Conservation (phyloP, 2,329 filamentous ascomycete genomes). For the Exophiala spinifera region DNA sequence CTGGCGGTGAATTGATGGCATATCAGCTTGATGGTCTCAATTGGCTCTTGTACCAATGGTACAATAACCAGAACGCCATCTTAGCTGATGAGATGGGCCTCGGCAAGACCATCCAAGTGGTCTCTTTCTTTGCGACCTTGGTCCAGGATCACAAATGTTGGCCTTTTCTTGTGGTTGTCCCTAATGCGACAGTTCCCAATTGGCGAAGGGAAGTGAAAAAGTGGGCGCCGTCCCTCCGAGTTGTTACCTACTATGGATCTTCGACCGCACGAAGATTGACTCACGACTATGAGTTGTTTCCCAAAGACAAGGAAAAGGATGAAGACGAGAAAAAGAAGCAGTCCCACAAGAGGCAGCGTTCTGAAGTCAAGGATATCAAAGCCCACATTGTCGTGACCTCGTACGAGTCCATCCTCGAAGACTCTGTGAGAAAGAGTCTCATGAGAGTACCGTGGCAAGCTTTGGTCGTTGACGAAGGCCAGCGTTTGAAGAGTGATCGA, state of each 20-base stretch:
- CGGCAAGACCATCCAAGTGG: slow-evolving; percentile 93
- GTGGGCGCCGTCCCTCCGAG: slow-evolving; percentile 81
- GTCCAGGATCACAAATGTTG: slow-evolving; percentile 70
- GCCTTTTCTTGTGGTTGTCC: slow-evolving; percentile 89
- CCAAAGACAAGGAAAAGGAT: slow-evolving; percentile 42
- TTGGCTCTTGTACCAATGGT: slow-evolving; percentile 91
- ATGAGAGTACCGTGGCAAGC: slow-evolving; percentile 75
- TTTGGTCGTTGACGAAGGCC: slow-evolving; percentile 89
- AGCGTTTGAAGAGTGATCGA: slow-evolving; percentile 89
- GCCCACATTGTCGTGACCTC: slow-evolving; percentile 94
- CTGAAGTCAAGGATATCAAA: slow-evolving; percentile 59
- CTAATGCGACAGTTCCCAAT: slow-evolving; percentile 94
- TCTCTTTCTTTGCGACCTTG: slow-evolving; percentile 74
- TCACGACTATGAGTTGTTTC: slow-evolving; percentile 82
- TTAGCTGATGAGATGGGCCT: slow-evolving; percentile 98
- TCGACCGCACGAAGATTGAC: slow-evolving; percentile 71
- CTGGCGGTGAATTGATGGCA: slow-evolving; percentile 79
- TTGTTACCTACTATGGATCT: slow-evolving; percentile 90
- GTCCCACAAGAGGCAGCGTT: slow-evolving; percentile 12
- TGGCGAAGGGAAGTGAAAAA: slow-evolving; percentile 95
- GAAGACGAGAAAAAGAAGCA: slow-evolving; percentile 33
- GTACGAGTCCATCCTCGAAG: slow-evolving; percentile 82
- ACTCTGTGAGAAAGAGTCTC: slow-evolving; percentile 64
- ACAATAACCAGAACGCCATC: slow-evolving; percentile 77
- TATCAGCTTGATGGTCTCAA: slow-evolving; percentile 93